Evolutionary conservation across 768 basidiomycete genomes (phyloP), one percentile per base, ranked within the genome.

Genomic region (Lentinula boryana): DNA sequence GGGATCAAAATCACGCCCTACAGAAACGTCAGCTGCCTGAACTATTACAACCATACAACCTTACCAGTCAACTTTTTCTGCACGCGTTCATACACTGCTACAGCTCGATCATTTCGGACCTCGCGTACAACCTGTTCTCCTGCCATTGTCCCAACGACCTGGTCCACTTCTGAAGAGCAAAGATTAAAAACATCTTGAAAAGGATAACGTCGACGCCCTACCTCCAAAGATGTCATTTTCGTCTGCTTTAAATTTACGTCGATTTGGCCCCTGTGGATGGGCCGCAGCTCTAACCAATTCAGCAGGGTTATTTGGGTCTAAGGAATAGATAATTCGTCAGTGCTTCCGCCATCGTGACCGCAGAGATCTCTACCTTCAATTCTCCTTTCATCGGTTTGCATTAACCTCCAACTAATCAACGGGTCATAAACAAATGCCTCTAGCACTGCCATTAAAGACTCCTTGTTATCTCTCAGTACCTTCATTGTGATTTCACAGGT

Each of bases 381-480:
- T 56, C 86, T 83, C 60, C 86, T 81, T 41, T 84, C 85, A 56
- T 95, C 92, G 5, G 89, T 84, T 68, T 91, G 90, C 80, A 93
- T 89, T 63, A 97, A 77, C 66, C 95, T 85, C 95, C 95, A 99
- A 68, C 94, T 96, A 78, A 98, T 95, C 60, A 99, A 76, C 12
- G 97, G 97, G 69, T 99, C 97, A 67, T 98, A 98, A 8, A 98
- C 95, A 70, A 99, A 98, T 6, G 97, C 96, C 72, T 99, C 97
- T 32, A 99, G 79, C 18, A 99, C 96, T 5, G 97, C 97, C 92
- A 98, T 94, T 62, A 99, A 78, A n/a, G 95, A 97, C 72, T 99
- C 97, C 74, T 95, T 95, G 76, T 99, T 98, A 61, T 91, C 93
- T 33, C 97, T 89, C 60, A 98, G 76, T 5, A 99, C 97, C 59